Evolutionary conservation across 2,329 filamentous ascomycete species (phyloP), one percentile per base, ranked within the genome.

Genomic region (Alternaria triticimaculans): DNA sequence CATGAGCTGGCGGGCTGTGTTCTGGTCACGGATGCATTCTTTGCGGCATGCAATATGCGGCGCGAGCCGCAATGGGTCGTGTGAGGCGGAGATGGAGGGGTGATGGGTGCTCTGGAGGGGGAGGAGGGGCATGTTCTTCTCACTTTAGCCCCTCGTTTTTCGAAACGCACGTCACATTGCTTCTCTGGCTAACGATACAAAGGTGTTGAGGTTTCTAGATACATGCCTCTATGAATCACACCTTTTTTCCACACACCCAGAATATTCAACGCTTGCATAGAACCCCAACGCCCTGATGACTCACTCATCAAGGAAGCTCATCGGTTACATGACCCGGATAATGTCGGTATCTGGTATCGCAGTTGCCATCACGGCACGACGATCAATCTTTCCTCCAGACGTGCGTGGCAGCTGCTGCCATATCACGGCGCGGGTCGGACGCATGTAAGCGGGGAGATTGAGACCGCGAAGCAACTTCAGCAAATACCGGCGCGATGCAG

Each of bases 1-100:
- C 69, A 66, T 74, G 72, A 69, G 72, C 57, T 76, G 75, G 72
- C 74, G 63, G 43, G 30, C 46, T 57, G 45, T 50, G 48, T 51
- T 50, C 23, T 21, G 18, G 62, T 59, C 63, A 57, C 45, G 58
- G 61, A 62, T 58, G 46, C 58, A 48, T 64, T 60, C 64, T 28
- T 37, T 61, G 58, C 25, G 33, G 28, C 60, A 64, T 56, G 25
- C 20, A 33, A 59, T 18, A 55, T 64, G 60, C 70, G 71, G 69
- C 45, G 62, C 64, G 69, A 67, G 65, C 68, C 65, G 66, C 54
- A 48, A 53, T 63, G 37, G 64, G 62, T 58, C 48, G 33, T n/a
- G 37, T 54, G 62, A 64, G 53, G 65, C 44, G 58, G 51, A 50
- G 41, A 43, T 50, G 55, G 60, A 44, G 54, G 46, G 43, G 51